A percentile compares a stretch with the other conserved stretches of the same genome.
Evolutionary conservation across 495 filamentous ascomycete genomes (phyloP).

Genomic region (Neurospora pannonica): DNA sequence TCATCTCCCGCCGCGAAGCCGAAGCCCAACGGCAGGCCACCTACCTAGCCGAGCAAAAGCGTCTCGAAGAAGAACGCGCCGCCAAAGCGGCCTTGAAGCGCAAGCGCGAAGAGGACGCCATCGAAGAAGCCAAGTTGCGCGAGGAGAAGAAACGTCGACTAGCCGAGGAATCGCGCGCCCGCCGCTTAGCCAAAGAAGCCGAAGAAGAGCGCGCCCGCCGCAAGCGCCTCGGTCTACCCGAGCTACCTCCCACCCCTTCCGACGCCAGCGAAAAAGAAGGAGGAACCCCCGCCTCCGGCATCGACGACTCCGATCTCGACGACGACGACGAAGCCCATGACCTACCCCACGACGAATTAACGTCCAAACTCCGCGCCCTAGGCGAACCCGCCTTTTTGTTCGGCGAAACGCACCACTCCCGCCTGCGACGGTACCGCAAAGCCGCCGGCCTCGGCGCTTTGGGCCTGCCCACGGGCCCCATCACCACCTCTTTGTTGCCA

Average conservation of each 20-base stretch:
- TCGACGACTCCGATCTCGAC: conserved; percentile 34
- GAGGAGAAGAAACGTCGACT: conserved; percentile 73
- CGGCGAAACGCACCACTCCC: conserved; percentile 65
- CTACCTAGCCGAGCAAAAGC: conserved; percentile 71
- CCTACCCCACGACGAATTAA: conserved; percentile 62
- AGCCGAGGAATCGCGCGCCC: conserved; percentile 64
- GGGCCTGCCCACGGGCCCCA: conserved; percentile 40
- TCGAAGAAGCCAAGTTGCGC: conserved; percentile 51
- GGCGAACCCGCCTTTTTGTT: conserved; percentile 69
- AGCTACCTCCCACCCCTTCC: conserved; percentile 39
- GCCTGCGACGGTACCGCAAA: conserved; percentile 56
- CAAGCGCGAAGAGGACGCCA: conserved; percentile 82
- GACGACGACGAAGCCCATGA: conserved; percentile 22
- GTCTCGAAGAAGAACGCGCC: conserved; percentile 56
- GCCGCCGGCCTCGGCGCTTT: conserved; percentile 34
- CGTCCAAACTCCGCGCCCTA: conserved; percentile 55
- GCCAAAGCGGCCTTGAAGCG: conserved; percentile 64
- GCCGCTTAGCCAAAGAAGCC: conserved; percentile 62
- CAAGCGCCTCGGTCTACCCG: conserved; percentile 57
- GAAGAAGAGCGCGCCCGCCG: conserved; percentile 40
- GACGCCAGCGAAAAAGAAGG: conserved; percentile 5
- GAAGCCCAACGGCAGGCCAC: conserved; percentile 74
- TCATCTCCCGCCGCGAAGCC: conserved; percentile 73
- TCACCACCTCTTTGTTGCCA: conserved; percentile 61
- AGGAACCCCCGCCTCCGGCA: conserved; percentile 10